Conservation (phyloP, 805 yeast genomes). For the Monosporozyma servazzii region DNA sequence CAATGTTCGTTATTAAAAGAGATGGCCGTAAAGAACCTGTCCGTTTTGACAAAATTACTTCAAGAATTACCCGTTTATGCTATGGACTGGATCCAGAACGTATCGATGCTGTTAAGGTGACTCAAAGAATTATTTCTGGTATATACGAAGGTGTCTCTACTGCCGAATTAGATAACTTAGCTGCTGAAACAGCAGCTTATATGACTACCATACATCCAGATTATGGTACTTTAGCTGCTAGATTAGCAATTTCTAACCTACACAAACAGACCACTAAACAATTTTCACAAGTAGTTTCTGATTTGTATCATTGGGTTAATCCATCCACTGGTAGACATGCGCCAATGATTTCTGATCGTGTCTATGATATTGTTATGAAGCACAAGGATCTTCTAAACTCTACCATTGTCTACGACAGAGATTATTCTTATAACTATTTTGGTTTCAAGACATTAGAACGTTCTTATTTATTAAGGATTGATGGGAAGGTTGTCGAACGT, state of each 20-base stretch:
- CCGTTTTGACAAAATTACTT: conserved; percentile 90
- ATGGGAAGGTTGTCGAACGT: conserved; percentile 63
- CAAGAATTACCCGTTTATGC: conserved; percentile 82
- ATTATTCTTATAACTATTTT: conserved; percentile 66
- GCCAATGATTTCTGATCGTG: conserved; percentile 50
- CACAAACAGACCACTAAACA: conserved; percentile 83
- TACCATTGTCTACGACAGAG: conserved; percentile 65
- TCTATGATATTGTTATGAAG: conserved; percentile 50
- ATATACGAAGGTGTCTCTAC: conserved; percentile 85
- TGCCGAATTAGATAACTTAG: conserved; percentile 61
- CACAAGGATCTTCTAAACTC: conserved; percentile 56
- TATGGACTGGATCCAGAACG: conserved; percentile 83
- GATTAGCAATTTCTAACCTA: conserved; percentile 83
- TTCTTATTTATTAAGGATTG: conserved; percentile 60
- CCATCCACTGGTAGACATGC: conserved; percentile 57
- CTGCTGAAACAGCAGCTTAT: conserved; percentile 93
- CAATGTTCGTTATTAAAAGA: conserved; percentile 77
- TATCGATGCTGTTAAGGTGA: conserved; percentile 84
- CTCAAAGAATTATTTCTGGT: conserved; percentile 82
- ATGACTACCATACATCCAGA: conserved; percentile 98
- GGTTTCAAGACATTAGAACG: conserved; percentile 84
- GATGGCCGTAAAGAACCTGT: conserved; percentile 92
- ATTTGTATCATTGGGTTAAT: conserved; percentile 62
- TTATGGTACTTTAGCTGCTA: conserved; percentile 85
- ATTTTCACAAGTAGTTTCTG: conserved; percentile 61